Conservation (phyloP, 495 filamentous ascomycete species). For the Neurospora discreta region DNA sequence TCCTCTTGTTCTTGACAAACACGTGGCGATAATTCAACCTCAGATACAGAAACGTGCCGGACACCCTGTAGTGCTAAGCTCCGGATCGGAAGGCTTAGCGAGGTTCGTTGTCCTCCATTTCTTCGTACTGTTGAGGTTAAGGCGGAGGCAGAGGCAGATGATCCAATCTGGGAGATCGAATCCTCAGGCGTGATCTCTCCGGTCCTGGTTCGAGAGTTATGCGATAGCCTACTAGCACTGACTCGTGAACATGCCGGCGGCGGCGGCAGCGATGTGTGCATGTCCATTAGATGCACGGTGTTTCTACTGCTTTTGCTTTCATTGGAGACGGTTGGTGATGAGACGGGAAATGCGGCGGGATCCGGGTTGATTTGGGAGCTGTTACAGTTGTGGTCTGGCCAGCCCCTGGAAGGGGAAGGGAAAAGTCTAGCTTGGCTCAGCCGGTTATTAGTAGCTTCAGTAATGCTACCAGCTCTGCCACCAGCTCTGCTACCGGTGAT, state of each 20-base stretch:
- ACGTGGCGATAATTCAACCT: not conserved
- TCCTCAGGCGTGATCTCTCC: not conserved
- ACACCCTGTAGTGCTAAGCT: not conserved
- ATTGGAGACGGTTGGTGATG: not conserved
- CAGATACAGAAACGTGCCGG: not conserved
- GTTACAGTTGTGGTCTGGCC: not conserved
- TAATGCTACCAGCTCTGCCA: not conserved
- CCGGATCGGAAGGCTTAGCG: not conserved
- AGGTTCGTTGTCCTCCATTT: not conserved
- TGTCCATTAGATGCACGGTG: not conserved
- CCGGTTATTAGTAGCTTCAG: not conserved
- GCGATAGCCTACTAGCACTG: not conserved
- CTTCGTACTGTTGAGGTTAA: not conserved
- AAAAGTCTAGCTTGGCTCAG: not conserved
- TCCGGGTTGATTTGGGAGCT: not conserved
- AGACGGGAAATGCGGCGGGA: not conserved
- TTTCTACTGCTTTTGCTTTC: not conserved
- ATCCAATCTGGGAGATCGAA: not conserved
- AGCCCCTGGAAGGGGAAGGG: not conserved
- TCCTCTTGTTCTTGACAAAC: not conserved
- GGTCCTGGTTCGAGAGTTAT: not conserved
- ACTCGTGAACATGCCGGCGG: not conserved
- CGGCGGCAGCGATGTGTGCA: not conserved
- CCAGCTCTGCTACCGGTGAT: not conserved
- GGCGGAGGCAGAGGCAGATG: not conserved